A percentile compares a stretch with the other conserved stretches of the same genome.
phyloP scores from a whole-genome alignment of 2,329 filamentous ascomycete species.

The Gremmenia infestans region DNA sequence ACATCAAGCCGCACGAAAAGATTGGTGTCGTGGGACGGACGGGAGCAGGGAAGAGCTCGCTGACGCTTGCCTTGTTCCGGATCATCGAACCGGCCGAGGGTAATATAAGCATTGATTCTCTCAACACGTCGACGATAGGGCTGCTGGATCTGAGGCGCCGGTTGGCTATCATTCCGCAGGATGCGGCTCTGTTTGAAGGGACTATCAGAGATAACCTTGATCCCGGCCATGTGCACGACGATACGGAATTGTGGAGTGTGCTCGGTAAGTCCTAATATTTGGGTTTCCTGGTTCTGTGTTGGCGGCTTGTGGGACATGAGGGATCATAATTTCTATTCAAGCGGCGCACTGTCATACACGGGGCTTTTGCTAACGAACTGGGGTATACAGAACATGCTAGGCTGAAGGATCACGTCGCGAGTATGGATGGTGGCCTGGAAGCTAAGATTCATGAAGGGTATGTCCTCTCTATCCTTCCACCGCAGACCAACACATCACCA shows the following conservation, averaged over 20 bases:
- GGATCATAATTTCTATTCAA: constrained; percentile 18
- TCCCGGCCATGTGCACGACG: constrained; percentile 89
- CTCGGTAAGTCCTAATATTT: constrained; percentile 59
- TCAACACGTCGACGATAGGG: constrained; percentile 88
- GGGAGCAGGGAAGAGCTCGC: constrained; percentile 89
- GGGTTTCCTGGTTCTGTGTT: not conserved
- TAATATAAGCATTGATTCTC: constrained; percentile 79
- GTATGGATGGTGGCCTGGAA: constrained; percentile 86
- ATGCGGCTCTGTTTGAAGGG: constrained; percentile 92
- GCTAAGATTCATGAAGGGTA: constrained; percentile 91
- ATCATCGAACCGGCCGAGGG: constrained; percentile 86
- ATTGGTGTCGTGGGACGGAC: constrained; percentile 96
- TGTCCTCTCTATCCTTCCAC: constrained; percentile 36
- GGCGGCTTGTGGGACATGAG: constrained; percentile 23
- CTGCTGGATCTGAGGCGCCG: constrained; percentile 82
- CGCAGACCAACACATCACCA: constrained; percentile 4
- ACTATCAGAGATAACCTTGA: constrained; percentile 93
- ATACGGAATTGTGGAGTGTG: constrained; percentile 95
- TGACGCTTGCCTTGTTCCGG: constrained; percentile 89
- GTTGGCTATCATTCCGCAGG: constrained; percentile 94
- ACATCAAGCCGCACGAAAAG: constrained; percentile 95
- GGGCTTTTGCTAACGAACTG: constrained; percentile 35
- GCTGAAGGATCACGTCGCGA: constrained; percentile 81
- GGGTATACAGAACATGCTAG: constrained; percentile 72
- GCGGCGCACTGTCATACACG: constrained; percentile 21